These are phyloP conservation scores for Aspergillus affinis DNA, from an alignment of 495 filamentous ascomycete genomes.

Conservation along the genomic window DNA sequence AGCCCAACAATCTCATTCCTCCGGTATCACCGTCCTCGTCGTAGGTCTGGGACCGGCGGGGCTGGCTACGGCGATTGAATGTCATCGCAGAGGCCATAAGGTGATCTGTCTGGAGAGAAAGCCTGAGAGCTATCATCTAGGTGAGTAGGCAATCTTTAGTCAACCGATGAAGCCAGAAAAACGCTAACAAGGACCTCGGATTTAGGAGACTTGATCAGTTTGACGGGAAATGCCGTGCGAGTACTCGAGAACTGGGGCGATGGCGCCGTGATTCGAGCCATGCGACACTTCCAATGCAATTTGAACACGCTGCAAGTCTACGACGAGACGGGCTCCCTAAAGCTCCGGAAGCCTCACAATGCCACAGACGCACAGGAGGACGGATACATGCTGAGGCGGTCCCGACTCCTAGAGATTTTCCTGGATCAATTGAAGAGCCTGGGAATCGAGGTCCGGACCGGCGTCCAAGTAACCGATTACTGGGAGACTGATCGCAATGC, in stretches of 20 bases:
- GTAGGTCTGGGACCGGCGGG: neutral
- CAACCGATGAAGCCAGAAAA: too few species aligned
- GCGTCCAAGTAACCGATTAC: neutral
- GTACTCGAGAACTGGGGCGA: neutral
- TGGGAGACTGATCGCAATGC: neutral
- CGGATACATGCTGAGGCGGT: too few species aligned
- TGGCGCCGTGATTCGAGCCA: neutral
- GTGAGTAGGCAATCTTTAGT: too few species aligned
- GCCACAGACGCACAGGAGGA: too few species aligned
- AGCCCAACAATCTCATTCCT: neutral
- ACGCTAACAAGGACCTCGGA: too few species aligned
- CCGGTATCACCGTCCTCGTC: slow-evolving; percentile 1
- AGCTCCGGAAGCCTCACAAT: too few species aligned
- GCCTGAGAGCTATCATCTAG: too few species aligned
- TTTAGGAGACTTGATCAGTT: neutral
- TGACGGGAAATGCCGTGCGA: neutral
- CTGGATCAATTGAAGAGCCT: neutral
- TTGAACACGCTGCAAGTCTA: neutral
- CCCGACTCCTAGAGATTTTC: too few species aligned
- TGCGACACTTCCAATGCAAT: neutral
- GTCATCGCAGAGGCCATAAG: slow-evolving; percentile 1
- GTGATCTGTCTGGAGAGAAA: slow-evolving; percentile 2
- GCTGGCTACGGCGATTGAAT: neutral
- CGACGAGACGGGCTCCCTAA: neutral
- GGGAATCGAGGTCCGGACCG: neutral